Evolutionary conservation across 2,329 filamentous ascomycete species (phyloP).

Genomic region (Cytospora chrysosperma): DNA sequence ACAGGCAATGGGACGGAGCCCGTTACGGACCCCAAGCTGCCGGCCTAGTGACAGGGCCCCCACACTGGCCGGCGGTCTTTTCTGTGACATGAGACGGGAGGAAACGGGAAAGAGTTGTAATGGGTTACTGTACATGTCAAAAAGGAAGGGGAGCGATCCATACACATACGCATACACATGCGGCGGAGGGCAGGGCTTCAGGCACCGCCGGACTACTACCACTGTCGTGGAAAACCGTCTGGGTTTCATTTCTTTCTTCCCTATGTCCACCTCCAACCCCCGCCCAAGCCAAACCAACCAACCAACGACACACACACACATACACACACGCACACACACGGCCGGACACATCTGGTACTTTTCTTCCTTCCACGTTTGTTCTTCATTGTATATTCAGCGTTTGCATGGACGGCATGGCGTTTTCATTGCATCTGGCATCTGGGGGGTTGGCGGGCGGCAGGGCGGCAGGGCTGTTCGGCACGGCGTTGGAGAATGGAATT

Average conservation of each 20-base stretch:
- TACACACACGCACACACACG: neutral
- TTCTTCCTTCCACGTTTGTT: slow-evolving; percentile 9
- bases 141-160: too few relatives aligned
- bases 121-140: slow-evolving; percentile 6
- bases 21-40: slow-evolving; percentile 13
- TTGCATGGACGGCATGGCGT: slow-evolving; percentile 15
- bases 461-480: too few relatives aligned
- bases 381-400: slow-evolving; percentile 18
- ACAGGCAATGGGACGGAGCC: slow-evolving; percentile 40
- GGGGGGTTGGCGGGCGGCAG: too few relatives aligned
- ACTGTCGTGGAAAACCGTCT: slow-evolving; percentile 6
- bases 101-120: neutral
- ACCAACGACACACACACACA: neutral
- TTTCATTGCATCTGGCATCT: too few relatives aligned
- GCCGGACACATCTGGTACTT: neutral
- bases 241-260: slow-evolving; percentile 8
- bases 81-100: neutral
- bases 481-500: too few relatives aligned
- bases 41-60: slow-evolving; percentile 3
- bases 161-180: neutral
- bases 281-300: slow-evolving; percentile 5
- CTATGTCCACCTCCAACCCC: slow-evolving; percentile 11
- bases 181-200: neutral
- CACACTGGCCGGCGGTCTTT: too few relatives aligned
- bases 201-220: slow-evolving; percentile 10